Evolutionary conservation across 257 asterid genomes (phyloP), one percentile per base, ranked within the genome.

Genomic region (Scutellaria barbata): DNA sequence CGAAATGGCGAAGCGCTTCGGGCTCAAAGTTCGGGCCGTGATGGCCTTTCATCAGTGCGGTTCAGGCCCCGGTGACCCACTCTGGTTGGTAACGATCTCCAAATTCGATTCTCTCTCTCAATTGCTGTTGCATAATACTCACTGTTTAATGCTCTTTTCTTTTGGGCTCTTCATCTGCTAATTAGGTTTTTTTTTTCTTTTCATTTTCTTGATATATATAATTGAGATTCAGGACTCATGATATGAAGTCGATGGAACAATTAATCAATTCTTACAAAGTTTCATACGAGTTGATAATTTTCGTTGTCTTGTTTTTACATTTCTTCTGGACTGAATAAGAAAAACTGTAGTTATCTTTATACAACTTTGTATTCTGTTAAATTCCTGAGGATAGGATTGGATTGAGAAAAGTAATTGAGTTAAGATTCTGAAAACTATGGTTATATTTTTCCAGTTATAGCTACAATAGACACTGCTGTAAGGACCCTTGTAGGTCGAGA

Each of bases 31-130:
- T 63, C 76, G 92, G 79, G 94, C 92, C 57, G 88, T 83, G n/a
- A 68, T 92, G 89, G 92, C 93, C 46, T 92, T 92, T 76, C 97
- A 92, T 82, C 93, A 89, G 80, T 76, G 82, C 70, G 96, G 96
- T 52, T 64, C 85, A 35, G 86, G 83, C 60, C 82, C 89, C 22
- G 81, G 35, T 3, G 93, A 86, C 74, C 90, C 87, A 11, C 81
- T 75, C 80, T 84, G 96, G 96, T 90, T 82, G 69, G 93, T 88
- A 81, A 63, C 81, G 42, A 60, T 61, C 63, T 73, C 63, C 62
- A 53, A 37, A 46, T 77, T 67, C 80, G 46, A 12, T 69, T 56
- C 18, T 60, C 35, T 59, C 64, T 61, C 11, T 37, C 14, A n/a
- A 25, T 10, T 41, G 13, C 35, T 51, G 40, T 5, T n/a, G n/a